Evolutionary conservation across 805 yeast genomes (phyloP).

Genomic region (Ogataea pilisensis): DNA sequence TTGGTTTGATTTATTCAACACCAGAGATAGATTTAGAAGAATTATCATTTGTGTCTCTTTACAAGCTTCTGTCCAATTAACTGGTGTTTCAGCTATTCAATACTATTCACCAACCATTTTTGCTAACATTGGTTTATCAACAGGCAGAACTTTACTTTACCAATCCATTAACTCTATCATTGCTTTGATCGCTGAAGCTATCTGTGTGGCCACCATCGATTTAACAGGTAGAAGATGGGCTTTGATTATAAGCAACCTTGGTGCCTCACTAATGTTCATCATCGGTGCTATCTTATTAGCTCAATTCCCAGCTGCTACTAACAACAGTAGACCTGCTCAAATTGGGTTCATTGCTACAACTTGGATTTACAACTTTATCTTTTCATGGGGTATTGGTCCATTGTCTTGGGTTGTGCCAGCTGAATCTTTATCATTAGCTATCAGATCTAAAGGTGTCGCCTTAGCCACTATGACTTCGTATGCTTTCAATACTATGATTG

Average conservation of each 20-base stretch:
- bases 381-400: slow-evolving; percentile 25
- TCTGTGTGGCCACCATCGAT: slow-evolving; percentile 19
- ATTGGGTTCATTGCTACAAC: slow-evolving; percentile 27
- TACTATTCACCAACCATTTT: slow-evolving; percentile 45
- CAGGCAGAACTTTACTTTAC: slow-evolving; percentile 22
- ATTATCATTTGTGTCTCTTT: slow-evolving; percentile 23
- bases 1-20: slow-evolving; percentile 35
- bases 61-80: slow-evolving; percentile 25
- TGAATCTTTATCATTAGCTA: slow-evolving; percentile 53
- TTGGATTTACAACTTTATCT: slow-evolving; percentile 27
- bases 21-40: slow-evolving; percentile 24
- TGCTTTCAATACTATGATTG: slow-evolving; percentile 34
- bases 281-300: slow-evolving; percentile 22
- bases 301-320: slow-evolving; percentile 18
- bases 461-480: slow-evolving; percentile 39
- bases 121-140: slow-evolving; percentile 40
- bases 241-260: slow-evolving; percentile 13
- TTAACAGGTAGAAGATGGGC: slow-evolving; percentile 23
- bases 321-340: slow-evolving; percentile 21
- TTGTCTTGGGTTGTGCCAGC: slow-evolving; percentile 50
- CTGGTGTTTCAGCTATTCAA: slow-evolving; percentile 44
- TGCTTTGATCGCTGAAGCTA: slow-evolving; percentile 21
- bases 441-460: slow-evolving; percentile 60
- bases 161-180: slow-evolving; percentile 25
- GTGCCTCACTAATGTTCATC: slow-evolving; percentile 14